Evolutionary conservation across 192 early-diverging fungal genomes (phyloP).

Genomic region (Podila minutissima): DNA sequence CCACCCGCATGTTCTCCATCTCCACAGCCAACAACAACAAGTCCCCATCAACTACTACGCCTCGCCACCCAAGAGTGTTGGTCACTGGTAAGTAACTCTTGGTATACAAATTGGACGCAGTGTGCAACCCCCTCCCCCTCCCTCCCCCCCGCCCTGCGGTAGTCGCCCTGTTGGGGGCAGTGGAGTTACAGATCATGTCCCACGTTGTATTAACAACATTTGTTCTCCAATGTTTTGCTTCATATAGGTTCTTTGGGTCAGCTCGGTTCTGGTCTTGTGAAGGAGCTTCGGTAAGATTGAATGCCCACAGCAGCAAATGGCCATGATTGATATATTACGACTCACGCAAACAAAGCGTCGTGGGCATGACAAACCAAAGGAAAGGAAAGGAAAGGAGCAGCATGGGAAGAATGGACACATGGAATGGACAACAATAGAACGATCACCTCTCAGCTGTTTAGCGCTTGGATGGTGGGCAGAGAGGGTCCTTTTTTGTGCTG

Average conservation of each 20-base stretch:
- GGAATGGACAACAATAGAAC: not conserved
- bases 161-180: not conserved
- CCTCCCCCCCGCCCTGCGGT: too few species aligned
- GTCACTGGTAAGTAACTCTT: slow-evolving; percentile 60
- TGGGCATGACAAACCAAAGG: not conserved
- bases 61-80: slow-evolving; percentile 62
- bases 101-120: too few species aligned
- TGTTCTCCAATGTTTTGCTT: not conserved
- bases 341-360: not conserved
- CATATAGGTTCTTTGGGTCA: slow-evolving; percentile 61
- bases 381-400: not conserved
- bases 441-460: slow-evolving; percentile 1
- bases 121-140: too few species aligned
- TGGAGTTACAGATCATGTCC: too few species aligned
- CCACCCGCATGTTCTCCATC: slow-evolving; percentile 17
- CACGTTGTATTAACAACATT: not conserved
- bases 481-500: not conserved
- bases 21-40: not conserved
- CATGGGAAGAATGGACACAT: not conserved
- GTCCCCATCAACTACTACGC: not conserved
- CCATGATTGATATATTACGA: not conserved
- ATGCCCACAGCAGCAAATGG: not conserved
- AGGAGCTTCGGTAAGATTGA: slow-evolving; percentile 59
- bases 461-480: not conserved
- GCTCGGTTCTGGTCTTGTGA: slow-evolving; percentile 70